A percentile compares a stretch with the other conserved stretches of the same genome.
Evolutionary conservation across 1,284 basidiomycete species (phyloP).

Genomic region (Farysia itapuensis): DNA sequence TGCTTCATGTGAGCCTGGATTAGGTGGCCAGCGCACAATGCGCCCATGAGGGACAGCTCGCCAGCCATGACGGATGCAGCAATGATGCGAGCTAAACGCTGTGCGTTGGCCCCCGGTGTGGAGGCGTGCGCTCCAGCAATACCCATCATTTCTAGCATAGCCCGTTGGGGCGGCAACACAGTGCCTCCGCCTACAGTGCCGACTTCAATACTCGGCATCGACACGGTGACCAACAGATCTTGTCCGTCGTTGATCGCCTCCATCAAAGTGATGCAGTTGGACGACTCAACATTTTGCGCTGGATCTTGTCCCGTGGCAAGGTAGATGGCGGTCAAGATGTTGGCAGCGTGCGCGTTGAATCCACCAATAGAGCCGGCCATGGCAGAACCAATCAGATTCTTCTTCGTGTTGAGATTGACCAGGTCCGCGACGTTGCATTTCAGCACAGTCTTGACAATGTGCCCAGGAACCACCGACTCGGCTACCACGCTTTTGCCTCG

Average conservation of each 20-base stretch:
- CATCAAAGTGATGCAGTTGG: constrained; percentile 98
- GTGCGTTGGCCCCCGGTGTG: constrained; percentile 57
- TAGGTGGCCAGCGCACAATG: constrained; percentile 55
- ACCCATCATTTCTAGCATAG: constrained; percentile 58
- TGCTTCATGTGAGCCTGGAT: constrained; percentile 60
- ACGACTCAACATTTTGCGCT: constrained; percentile 97
- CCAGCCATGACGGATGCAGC: constrained; percentile 59
- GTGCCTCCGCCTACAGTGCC: constrained; percentile 94
- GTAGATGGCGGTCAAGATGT: constrained; percentile 91
- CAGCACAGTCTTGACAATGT: constrained; percentile 82
- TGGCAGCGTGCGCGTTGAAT: constrained; percentile 98
- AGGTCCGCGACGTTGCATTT: constrained; percentile 92
- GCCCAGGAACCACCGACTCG: constrained; percentile 88
- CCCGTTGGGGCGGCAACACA: constrained; percentile 48
- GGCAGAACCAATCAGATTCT: constrained; percentile 94
- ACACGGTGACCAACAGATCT: constrained; percentile 70
- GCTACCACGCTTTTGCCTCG: constrained; percentile 96
- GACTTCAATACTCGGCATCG: constrained; percentile 60
- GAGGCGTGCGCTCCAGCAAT: constrained; percentile 51
- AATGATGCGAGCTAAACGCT: constrained; percentile 57
- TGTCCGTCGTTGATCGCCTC: constrained; percentile 87
- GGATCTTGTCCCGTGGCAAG: constrained; percentile 98
- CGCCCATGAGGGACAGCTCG: constrained; percentile 57
- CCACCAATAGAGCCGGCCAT: constrained; percentile 98
- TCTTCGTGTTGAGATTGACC: constrained; percentile 92